Evolutionary conservation across 2,329 filamentous ascomycete genomes (phyloP).

Genomic region (Beauveria rudraprayagi): DNA sequence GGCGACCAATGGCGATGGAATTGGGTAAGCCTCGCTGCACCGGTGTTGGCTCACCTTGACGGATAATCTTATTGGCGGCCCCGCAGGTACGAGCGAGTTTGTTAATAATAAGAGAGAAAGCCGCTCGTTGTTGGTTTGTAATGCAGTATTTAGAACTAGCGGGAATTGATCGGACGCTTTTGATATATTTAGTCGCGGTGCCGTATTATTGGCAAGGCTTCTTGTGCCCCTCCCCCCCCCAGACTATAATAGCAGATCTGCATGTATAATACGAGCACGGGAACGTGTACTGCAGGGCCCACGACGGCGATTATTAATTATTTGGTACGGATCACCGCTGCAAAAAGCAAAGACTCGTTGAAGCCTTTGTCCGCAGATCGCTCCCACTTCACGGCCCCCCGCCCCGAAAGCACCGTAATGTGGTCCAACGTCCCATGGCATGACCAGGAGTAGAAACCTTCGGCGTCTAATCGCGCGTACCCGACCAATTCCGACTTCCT

Average conservation of each 20-base stretch:
- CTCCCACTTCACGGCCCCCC: too few species aligned
- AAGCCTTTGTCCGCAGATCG: too few species aligned
- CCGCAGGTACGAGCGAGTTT: not conserved
- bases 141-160: not conserved
- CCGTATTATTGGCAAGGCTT: not conserved
- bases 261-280: not conserved
- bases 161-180: not conserved
- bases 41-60: not conserved
- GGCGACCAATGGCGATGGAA: not conserved
- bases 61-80: not conserved
- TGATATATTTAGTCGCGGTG: not conserved
- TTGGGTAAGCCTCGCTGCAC: not conserved
- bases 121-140: not conserved
- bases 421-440: too few species aligned
- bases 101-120: not conserved
- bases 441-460: too few species aligned
- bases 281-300: not conserved
- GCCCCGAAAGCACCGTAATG: too few species aligned
- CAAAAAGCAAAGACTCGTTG: not conserved
- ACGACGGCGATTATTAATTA: not conserved
- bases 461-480: too few species aligned
- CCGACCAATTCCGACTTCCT: too few species aligned
- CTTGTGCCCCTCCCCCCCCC: not conserved
- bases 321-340: not conserved
- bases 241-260: not conserved